Evolutionary conservation across 2,329 filamentous ascomycete genomes (phyloP).

Genomic region (Neonectria sp.): DNA sequence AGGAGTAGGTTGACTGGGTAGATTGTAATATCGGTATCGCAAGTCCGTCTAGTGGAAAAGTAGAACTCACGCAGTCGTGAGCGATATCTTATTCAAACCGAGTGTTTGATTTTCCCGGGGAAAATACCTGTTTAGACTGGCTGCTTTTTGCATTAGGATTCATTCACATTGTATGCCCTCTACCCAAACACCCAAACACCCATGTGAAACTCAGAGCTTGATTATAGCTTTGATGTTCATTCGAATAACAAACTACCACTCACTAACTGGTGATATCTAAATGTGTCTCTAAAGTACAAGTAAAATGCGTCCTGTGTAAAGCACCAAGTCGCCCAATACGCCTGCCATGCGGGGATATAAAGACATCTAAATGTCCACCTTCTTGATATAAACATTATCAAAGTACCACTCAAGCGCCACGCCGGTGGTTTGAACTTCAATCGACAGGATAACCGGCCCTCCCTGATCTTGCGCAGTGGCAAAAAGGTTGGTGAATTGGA

Average conservation of each 20-base stretch:
- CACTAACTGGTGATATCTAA: no score
- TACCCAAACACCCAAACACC: no score
- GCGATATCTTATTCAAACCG: no score
- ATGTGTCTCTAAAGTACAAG: background rate
- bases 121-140: background rate
- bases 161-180: no score
- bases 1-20: background rate
- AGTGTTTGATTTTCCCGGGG: background rate
- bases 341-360: background rate
- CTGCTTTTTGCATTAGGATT: no score
- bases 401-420: conserved; percentile 1
- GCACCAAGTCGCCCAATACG: background rate
- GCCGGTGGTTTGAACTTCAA: background rate
- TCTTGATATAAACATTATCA: conserved; percentile 2
- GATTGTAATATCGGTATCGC: background rate
- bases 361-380: background rate
- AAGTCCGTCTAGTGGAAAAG: background rate
- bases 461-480: background rate
- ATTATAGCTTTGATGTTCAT: background rate
- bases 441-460: background rate
- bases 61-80: background rate
- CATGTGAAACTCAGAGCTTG: no score
- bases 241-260: background rate
- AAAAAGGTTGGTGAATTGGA: background rate
- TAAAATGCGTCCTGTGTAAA: background rate